Evolutionary conservation across 345 rosid species (phyloP), one percentile per base, ranked within the genome.

Genomic region (Barbarea vulgaris): DNA sequence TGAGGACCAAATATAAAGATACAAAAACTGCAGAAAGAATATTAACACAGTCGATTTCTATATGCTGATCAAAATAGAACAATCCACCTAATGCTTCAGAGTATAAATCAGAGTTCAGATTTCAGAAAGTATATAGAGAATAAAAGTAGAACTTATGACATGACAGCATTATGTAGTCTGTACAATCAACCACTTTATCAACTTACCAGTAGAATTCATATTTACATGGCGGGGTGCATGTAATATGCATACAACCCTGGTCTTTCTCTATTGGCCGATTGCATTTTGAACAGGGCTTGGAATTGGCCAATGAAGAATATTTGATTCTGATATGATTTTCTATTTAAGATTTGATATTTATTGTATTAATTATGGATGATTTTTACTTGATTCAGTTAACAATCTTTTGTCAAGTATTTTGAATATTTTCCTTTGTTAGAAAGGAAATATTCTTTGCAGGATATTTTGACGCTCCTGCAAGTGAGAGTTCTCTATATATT

Each of bases 211-310:
- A 87, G 74, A 89, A 89, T 67, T 87, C 90, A 61, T 80, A 87
- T 86, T 86, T 87, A 79, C 96, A 91, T 21, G 93, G 93, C 33
- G 96, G 96, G 10, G 88, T 89, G 84, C 97, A 91, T 25, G 93
- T 88, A 77, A 91, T 88, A 75, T 91, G 97, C 96, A 89, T 91
- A 82, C 97, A 91, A 25, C 95, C 92, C 74, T 89, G 95, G 79
- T 89, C 86, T 74, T 89, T 89, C 80, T 87, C 95, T 74, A 89
- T 89, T 8, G 95, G 95, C 39, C 92, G 82, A 78, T 87, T 89
- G 81, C 95, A 87, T 77, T 80, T 87, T 31, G 95, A 92, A 79
- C 95, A 87, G 60, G 95, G 92, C 81, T 89, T 89, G 39, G 95
- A 87, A 76, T 89, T 89, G 36, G 95, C 95, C 57, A 89, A 75